phyloP scores from a whole-genome alignment of 805 yeast genomes.

The Candida piceae region DNA sequence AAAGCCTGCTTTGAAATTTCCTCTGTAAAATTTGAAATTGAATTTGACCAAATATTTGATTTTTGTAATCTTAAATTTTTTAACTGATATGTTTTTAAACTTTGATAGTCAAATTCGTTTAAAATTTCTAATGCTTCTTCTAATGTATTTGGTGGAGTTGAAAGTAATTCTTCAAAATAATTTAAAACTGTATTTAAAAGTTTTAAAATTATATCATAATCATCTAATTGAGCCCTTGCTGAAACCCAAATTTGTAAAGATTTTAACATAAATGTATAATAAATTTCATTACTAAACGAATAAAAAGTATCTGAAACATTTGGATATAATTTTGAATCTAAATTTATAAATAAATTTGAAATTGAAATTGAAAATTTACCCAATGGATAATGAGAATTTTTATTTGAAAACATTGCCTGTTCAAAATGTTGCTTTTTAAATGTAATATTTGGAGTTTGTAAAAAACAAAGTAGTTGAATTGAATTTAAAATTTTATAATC shows the following conservation, averaged over 20 bases:
- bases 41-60: slow-evolving; percentile 36
- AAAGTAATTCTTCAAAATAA: slow-evolving; percentile 20
- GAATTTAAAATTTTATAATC: slow-evolving; percentile 47
- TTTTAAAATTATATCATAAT: slow-evolving; percentile 45
- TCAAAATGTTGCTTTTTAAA: slow-evolving; percentile 61
- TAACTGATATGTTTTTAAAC: slow-evolving; percentile 53
- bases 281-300: slow-evolving; percentile 47
- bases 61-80: slow-evolving; percentile 20
- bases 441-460: slow-evolving; percentile 51
- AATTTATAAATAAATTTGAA: slow-evolving; percentile 21
- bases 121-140: slow-evolving; percentile 45
- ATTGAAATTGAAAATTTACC: slow-evolving; percentile 32
- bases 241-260: slow-evolving; percentile 62
- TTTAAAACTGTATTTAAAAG: slow-evolving; percentile 37
- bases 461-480: slow-evolving; percentile 49
- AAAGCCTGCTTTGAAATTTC: slow-evolving; percentile 51
- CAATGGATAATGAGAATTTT: slow-evolving; percentile 46
- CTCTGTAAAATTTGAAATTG: slow-evolving; percentile 44
- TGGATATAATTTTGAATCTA: slow-evolving; percentile 29
- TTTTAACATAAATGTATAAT: slow-evolving; percentile 51
- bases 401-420: slow-evolving; percentile 57
- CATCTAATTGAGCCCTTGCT: slow-evolving; percentile 49
- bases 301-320: slow-evolving; percentile 34
- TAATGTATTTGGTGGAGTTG: slow-evolving; percentile 20
- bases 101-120: slow-evolving; percentile 37